Evolutionary conservation across 2,329 filamentous ascomycete species (phyloP), one percentile per base, ranked within the genome.

Genomic region (Talaromyces sp.): DNA sequence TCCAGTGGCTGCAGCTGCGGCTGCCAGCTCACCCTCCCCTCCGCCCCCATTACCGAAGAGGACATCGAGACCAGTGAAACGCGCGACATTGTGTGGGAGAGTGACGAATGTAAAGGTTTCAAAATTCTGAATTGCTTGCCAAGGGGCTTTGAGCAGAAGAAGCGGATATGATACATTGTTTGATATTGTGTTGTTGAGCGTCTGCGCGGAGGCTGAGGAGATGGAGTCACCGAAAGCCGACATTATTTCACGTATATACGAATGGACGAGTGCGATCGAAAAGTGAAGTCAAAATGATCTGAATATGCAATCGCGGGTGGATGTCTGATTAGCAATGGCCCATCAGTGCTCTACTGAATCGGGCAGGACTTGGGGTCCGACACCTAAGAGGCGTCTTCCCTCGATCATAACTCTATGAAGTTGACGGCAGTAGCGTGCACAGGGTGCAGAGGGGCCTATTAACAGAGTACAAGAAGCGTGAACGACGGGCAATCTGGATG

Each of bases 21-120:
- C 75, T 50, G 82, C 81, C 22, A 81, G 80, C 10, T 80, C 79
- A 27, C 76, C 76, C 41, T 68, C 72, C 25, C 69, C 56, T 3
- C 70, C 73, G 22, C 68, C 70, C 7, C 75, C 65, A 27, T 69
- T 69, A 41, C 68, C 67, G 15, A 69, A 67, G 27, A 77, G 70
- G 39, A 69, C 68, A 31, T 71, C 70, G 13, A 78, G 63, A 10
- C 74, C 73, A 5, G 72, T 67, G 25, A 74, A 63, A 56, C 70
- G 73, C 22, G 69, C 76, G 22, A 78, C 61, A 15, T 74, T 73
- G 56, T 70, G 71, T 50, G 78, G 76, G 52, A 79, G 67, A 7
- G 75, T 74, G 27, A 68, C 70, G 54, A 80, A 73, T 1, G 77
- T 70, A 63, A 77, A 74, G 17, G 70, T 70, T 65, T 80, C 78